Percentiles rank a stretch among this genome's conserved stretches.
Evolutionary conservation across 2,329 filamentous ascomycete genomes (phyloP).

Genomic region (Mycosphaerella sp.): DNA sequence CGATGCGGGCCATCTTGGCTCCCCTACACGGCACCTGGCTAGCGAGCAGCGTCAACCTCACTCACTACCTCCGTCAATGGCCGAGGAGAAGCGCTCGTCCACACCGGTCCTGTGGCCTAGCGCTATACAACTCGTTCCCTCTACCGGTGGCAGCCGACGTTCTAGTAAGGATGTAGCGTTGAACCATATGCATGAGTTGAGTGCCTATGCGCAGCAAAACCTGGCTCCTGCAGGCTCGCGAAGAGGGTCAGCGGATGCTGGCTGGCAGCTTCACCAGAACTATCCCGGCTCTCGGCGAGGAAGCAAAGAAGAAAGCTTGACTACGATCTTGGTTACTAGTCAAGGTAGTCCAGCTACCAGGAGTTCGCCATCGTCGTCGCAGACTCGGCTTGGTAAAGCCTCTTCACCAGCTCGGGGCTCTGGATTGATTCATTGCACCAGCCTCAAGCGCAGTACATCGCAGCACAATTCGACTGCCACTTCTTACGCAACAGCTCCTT

Average conservation of each 20-base stretch:
- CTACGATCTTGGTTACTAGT: constrained; percentile 33
- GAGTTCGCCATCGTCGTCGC: constrained; percentile 21
- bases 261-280: constrained; percentile 30
- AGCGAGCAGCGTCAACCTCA: constrained; percentile 25
- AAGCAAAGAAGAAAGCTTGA: constrained; percentile 34
- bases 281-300: constrained; percentile 30
- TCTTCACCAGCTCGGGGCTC: constrained; percentile 17
- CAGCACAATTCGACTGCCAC: constrained; percentile 5
- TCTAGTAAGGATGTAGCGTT: constrained; percentile 36
- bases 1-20: constrained; percentile 9
- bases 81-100: constrained; percentile 25
- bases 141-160: constrained; percentile 26
- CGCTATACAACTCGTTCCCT: constrained; percentile 22
- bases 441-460: constrained; percentile 15
- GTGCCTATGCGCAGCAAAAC: constrained; percentile 26
- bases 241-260: constrained; percentile 33
- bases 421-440: constrained; percentile 16
- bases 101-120: constrained; percentile 22
- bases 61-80: constrained; percentile 15
- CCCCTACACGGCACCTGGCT: constrained; percentile 21
- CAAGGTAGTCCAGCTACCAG: constrained; percentile 25
- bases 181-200: constrained; percentile 31
- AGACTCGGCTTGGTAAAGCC: constrained; percentile 14
- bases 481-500: constrained; percentile 28
- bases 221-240: constrained; percentile 26